Base-by-base conservation (phyloP, 352 stramenopile species). In the Aphanomyces invadans region DNA sequence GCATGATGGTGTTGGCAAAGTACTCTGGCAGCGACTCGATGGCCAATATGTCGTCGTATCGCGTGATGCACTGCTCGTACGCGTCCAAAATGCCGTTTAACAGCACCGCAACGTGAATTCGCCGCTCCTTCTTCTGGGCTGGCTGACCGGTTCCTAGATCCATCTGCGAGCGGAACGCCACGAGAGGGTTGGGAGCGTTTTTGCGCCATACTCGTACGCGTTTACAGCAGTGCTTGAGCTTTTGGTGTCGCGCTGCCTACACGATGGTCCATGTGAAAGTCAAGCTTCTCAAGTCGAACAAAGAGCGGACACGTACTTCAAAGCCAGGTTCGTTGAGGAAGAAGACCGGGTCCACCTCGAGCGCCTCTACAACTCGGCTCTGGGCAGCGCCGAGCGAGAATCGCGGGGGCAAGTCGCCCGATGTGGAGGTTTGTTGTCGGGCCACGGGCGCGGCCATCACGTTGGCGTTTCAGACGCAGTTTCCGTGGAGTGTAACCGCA, bases 81-180 rank as follows among this genome's bases (percentile, higher is more conserved):
- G 90, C 75, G 48, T 92, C 82, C 38, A 89, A 67, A 61, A 90
- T 89, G 66, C 87, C 69, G 5, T 77, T 70, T 74, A 90, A 79
- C 23, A 90, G 64, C 33, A 87, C 54, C 17, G 80, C 80, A 21
- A 87, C 62, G 65, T 92, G 83, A 68, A 92, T 88, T 17, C 82
- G 79, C 17, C 79, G 74, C 29, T 90, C 81, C 17, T 71, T 77
- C 51, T 87, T 88, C 48, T 87, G 83, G 7, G 36, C 7, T 15
- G 15, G 7, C 31, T 63, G 65, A 3, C 52, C 28, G n/a, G 65
- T 71, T 9, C 49, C 55, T 3, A 54, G 57, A 17, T 63, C 61
- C 10, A 76, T 65, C 17, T 83, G 76, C 31, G 77, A 66, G 59
- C 80, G 85, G 75, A 83, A 89, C 36, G 78, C 71, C 52, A 88